Base-by-base conservation (phyloP, 129 eudicot species). In the Arctium minus region DNA sequence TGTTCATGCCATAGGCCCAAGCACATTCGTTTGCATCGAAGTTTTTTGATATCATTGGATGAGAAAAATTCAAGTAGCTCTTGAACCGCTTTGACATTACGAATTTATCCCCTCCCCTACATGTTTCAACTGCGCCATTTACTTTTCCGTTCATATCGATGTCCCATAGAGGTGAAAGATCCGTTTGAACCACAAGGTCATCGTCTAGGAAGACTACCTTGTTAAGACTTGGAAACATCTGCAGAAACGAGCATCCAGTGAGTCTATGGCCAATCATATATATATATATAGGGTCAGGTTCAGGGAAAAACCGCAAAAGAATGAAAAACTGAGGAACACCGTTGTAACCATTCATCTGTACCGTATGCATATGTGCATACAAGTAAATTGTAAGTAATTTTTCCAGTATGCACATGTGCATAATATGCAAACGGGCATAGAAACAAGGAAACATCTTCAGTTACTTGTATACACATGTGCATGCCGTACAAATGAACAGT, bases 1-100 rank as follows among this genome's bases (percentile, higher is more conserved):
- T 82, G 91, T 95, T 95, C 98, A 95, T 95, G 74, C 98, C 97
- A 84, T 92, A 95, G 38, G 98, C 98, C 98, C 98, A 92, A 70
- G 97, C 97, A 81, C 99, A 93, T 80, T 95, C 99, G 37, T 92
- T 83, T 37, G 99, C 93, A 80, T 92, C 84, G 81, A 95, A 95
- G 39, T 83, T 91, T 13, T 86, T 73, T 69, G 97, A 69, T 82
- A 95, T 92, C 60, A 95, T 70, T 44, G 97, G 94, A 84, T 95
- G 98, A 50, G 98, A 95, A 77, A 92, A 95, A 73, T 95, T 92
- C 73, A 95, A 82, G 79, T 92, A 95, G 88, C 90, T 92, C 68
- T 93, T 88, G 73, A 92, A 81, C 73, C 86, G 76, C 88, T 95
- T 95, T 6, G 98, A 92, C 98, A 95, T 91, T 78, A 95, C 97